phyloP scores from a whole-genome alignment of 2,329 filamentous ascomycete species.

The Calonectria pseudoreteaudii region DNA sequence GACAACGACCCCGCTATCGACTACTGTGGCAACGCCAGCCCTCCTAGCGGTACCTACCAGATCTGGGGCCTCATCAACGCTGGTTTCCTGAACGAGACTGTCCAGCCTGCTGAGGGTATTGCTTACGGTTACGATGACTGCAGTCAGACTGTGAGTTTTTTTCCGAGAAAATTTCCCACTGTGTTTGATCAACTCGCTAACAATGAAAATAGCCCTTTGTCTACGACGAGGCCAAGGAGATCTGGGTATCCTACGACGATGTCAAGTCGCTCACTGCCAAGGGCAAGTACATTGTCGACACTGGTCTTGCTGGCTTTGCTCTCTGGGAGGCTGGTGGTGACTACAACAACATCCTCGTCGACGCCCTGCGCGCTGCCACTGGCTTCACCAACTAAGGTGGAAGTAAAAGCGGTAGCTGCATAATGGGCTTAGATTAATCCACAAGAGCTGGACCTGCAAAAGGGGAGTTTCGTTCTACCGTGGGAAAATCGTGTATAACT shows the following conservation, averaged over 20 bases:
- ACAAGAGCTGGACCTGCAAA: background rate
- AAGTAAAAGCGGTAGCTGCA: background rate
- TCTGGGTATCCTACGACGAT: constrained; percentile 38
- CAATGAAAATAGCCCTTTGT: constrained; percentile 22
- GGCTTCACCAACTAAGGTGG: constrained; percentile 16
- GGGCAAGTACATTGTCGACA: constrained; percentile 26
- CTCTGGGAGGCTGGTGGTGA: constrained; percentile 38
- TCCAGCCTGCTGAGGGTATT: constrained; percentile 31
- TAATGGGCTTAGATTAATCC: background rate
- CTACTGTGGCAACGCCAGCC: constrained; percentile 29
- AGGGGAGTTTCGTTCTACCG: background rate
- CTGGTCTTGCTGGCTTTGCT: constrained; percentile 32
- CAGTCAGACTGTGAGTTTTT: constrained; percentile 34
- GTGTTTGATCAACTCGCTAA: background rate
- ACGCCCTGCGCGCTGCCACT: constrained; percentile 29
- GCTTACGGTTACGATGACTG: constrained; percentile 30
- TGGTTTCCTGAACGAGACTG: constrained; percentile 22
- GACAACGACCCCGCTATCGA: constrained; percentile 31
- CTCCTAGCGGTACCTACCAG: constrained; percentile 33
- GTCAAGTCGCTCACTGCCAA: constrained; percentile 30
- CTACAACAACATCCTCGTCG: constrained; percentile 35
- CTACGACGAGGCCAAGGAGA: constrained; percentile 27
- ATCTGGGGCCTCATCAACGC: constrained; percentile 40
- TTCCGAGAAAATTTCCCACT: background rate
- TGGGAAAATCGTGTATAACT: background rate